These are phyloP conservation scores for Picea mariana DNA, from an alignment of 83 land plant species.

Conservation along the genomic window DNA sequence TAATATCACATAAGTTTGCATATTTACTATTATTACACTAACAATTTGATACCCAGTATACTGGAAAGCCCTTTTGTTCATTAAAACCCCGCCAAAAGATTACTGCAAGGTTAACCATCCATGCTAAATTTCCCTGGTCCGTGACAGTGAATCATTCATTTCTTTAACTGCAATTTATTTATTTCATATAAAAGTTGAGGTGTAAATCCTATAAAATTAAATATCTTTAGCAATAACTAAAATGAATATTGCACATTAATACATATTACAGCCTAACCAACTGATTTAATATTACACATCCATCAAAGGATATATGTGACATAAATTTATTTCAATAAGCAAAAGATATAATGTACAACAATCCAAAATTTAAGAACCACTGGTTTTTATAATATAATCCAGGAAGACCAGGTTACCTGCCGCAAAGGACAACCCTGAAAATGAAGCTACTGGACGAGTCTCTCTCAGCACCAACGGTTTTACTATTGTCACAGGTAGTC, in stretches of 20 bases:
- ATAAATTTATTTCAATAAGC: not conserved
- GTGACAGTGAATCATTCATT: not conserved
- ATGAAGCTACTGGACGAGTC: slow-evolving; percentile 54
- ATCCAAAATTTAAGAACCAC: not conserved
- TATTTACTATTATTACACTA: no score
- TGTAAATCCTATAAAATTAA: not conserved
- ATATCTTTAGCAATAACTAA: not conserved
- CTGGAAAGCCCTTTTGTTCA: no score
- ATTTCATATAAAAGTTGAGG: not conserved
- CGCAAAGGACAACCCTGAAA: slow-evolving; percentile 56
- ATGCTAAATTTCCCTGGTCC: no score
- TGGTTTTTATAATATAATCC: not conserved
- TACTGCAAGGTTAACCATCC: no score
- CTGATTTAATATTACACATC: not conserved
- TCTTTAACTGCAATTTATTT: not conserved
- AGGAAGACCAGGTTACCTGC: slow-evolving; percentile 56
- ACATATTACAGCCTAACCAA: no score
- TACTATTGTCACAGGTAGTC: slow-evolving; percentile 80
- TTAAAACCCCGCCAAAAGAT: no score
- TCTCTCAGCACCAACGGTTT: slow-evolving; percentile 57
- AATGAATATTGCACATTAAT: not conserved
- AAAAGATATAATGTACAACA: not conserved
- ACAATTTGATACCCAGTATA: no score
- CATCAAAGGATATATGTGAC: not conserved
- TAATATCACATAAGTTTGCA: no score